phyloP scores from a whole-genome alignment of 352 stramenopile genomes.

The Nothophytophthora sp. region DNA sequence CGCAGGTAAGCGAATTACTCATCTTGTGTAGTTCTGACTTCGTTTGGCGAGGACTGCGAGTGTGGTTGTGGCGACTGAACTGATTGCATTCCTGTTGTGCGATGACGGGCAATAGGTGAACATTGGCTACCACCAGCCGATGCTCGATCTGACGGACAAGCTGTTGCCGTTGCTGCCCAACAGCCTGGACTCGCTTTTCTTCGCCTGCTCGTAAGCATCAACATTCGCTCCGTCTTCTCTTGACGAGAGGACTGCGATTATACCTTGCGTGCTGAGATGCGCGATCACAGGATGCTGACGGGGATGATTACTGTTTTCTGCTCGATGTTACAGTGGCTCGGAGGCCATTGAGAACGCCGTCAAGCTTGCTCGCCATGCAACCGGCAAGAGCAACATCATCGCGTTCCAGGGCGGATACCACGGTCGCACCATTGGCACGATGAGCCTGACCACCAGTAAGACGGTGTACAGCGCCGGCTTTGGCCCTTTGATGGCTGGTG shows the following conservation, averaged over 20 bases:
- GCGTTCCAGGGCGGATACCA: constrained; percentile 94
- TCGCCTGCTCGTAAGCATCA: constrained; percentile 88
- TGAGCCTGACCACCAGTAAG: constrained; percentile 93
- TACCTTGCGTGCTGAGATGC: not conserved
- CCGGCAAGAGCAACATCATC: constrained; percentile 90
- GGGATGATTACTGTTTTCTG: not conserved
- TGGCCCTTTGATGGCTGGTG: constrained; percentile 80
- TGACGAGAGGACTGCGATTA: too few relatives aligned
- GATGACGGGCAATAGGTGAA: too few relatives aligned
- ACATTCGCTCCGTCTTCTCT: too few relatives aligned
- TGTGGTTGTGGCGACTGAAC: too few relatives aligned
- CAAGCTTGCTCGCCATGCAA: constrained; percentile 91
- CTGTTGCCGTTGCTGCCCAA: constrained; percentile 80
- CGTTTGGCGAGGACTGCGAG: too few relatives aligned
- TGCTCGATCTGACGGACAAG: constrained; percentile 89
- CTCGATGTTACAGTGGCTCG: constrained; percentile 59
- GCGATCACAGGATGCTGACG: too few relatives aligned
- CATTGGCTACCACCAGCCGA: constrained; percentile 92
- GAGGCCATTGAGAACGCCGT: constrained; percentile 94
- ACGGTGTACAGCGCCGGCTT: constrained; percentile 89
- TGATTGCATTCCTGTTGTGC: too few relatives aligned
- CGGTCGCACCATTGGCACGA: constrained; percentile 90
- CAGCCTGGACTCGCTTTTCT: constrained; percentile 89
- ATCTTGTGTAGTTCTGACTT: too few relatives aligned
- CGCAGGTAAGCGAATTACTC: too few relatives aligned